phyloP scores from a whole-genome alignment of 176 grass and related monocot genomes.

The Carex pumila region DNA sequence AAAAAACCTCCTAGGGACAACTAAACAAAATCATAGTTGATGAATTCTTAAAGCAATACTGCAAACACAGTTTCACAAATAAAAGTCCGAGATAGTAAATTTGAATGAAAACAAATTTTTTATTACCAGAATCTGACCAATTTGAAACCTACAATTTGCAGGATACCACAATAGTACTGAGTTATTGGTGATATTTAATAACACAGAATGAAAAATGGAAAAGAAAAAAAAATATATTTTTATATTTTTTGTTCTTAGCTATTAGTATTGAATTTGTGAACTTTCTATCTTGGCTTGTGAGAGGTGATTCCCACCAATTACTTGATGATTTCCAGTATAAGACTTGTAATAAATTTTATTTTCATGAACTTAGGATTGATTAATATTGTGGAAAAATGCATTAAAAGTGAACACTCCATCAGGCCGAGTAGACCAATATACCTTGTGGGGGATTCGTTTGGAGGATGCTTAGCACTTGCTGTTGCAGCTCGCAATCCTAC shows the following conservation, averaged over 20 bases:
- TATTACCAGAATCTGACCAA: neutral
- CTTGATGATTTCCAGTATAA: neutral
- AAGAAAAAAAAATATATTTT: neutral
- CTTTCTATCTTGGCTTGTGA: neutral
- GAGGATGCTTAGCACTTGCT: slow-evolving; percentile 66
- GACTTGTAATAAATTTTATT: neutral
- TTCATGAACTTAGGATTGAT: slow-evolving; percentile 39
- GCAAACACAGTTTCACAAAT: neutral
- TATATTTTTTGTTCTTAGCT: neutral
- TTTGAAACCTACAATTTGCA: neutral
- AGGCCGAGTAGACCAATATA: slow-evolving; percentile 69
- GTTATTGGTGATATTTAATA: neutral
- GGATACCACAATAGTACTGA: neutral
- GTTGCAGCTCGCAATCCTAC: slow-evolving; percentile 63
- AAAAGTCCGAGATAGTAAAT: neutral
- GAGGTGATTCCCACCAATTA: neutral
- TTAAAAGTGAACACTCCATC: slow-evolving; percentile 48
- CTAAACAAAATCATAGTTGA: neutral
- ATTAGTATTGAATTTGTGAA: neutral
- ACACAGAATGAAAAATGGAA: neutral
- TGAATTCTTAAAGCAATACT: neutral
- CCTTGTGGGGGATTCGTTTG: slow-evolving; percentile 73
- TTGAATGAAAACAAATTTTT: neutral
- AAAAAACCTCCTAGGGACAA: neutral
- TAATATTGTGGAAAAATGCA: slow-evolving; percentile 40